phyloP scores from a whole-genome alignment of 192 early-diverging fungal genomes.

The Linderina pennispora region DNA sequence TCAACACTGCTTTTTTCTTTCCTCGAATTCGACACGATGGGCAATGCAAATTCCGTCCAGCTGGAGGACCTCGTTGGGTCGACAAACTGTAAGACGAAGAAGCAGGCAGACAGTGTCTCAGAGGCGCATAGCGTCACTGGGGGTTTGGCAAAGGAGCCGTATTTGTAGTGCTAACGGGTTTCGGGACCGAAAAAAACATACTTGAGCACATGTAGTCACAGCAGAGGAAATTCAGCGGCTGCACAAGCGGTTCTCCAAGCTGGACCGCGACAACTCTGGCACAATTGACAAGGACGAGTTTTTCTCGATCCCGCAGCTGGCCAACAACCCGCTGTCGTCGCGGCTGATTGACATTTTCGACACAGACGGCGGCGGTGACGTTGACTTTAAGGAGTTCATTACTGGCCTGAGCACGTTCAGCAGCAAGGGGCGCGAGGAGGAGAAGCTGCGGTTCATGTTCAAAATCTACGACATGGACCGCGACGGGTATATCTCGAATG shows the following conservation, averaged over 20 bases:
- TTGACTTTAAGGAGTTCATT: slow-evolving; percentile 99
- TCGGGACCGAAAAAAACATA: too few relatives aligned
- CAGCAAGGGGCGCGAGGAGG: slow-evolving; percentile 87
- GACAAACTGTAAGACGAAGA: slow-evolving; percentile 16
- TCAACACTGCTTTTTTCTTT: too few relatives aligned
- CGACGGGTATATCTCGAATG: slow-evolving; percentile 98
- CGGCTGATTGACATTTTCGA: slow-evolving; percentile 97
- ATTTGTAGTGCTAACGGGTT: neutral
- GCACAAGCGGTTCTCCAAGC: slow-evolving; percentile 97
- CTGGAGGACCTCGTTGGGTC: slow-evolving; percentile 41
- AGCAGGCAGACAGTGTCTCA: neutral
- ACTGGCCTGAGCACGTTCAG: slow-evolving; percentile 91
- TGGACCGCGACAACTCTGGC: slow-evolving; percentile 96
- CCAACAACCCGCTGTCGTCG: slow-evolving; percentile 94
- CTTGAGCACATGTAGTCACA: slow-evolving; percentile 75
- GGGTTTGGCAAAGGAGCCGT: too few relatives aligned
- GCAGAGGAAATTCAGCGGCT: slow-evolving; percentile 95
- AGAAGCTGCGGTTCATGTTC: slow-evolving; percentile 95
- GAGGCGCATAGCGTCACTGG: too few relatives aligned
- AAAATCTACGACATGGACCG: slow-evolving; percentile 99
- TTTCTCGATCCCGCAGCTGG: slow-evolving; percentile 91
- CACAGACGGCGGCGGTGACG: slow-evolving; percentile 95
- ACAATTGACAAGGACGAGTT: slow-evolving; percentile 98
- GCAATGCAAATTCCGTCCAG: slow-evolving; percentile 39
- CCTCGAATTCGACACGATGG: too few relatives aligned